These are phyloP conservation scores for Yamadazyma atmosphaerica DNA, from an alignment of 1,139 yeast species.

Conservation along the genomic window DNA sequence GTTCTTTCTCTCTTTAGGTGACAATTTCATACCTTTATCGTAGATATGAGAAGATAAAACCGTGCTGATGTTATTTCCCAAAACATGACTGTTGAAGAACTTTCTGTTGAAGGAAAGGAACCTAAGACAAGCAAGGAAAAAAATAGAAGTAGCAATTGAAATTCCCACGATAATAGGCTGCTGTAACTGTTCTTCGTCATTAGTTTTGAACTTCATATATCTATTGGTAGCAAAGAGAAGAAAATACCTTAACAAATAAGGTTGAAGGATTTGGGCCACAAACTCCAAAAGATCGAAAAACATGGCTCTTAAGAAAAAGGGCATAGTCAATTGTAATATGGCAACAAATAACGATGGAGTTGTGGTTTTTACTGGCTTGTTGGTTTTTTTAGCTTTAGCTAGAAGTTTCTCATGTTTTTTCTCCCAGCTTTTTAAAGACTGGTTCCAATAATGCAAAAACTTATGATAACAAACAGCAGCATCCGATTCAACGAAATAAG, in stretches of 20 bases:
- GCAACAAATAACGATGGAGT: constrained; percentile 27
- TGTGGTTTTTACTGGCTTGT: constrained; percentile 5
- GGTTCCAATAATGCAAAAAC: constrained; percentile 24
- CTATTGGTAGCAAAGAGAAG: constrained; percentile 26
- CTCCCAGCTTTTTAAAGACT: constrained; percentile 12
- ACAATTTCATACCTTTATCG: constrained; percentile 34
- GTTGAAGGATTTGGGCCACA: constrained; percentile 23
- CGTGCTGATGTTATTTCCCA: constrained; percentile 21
- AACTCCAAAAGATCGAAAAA: constrained; percentile 23
- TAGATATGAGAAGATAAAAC: constrained; percentile 32
- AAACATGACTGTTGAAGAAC: constrained; percentile 19
- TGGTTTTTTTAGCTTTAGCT: constrained; percentile 8
- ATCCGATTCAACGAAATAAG: constrained; percentile 20
- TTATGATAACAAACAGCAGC: constrained; percentile 21
- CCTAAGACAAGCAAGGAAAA: constrained; percentile 24
- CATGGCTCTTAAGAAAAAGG: constrained; percentile 13
- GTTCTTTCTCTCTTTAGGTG: constrained; percentile 38
- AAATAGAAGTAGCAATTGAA: constrained; percentile 29
- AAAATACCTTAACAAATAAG: constrained; percentile 33
- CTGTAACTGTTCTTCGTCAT: constrained; percentile 9
- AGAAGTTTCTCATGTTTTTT: constrained; percentile 13
- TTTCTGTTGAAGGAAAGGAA: constrained; percentile 28
- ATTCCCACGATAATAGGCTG: constrained; percentile 34
- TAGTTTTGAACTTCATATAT: constrained; percentile 5
- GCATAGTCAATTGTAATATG: constrained; percentile 4